Percentiles rank a stretch among this genome's conserved stretches.
Evolutionary conservation across 495 filamentous ascomycete species (phyloP).

Genomic region (Hypoxylon trugodes): DNA sequence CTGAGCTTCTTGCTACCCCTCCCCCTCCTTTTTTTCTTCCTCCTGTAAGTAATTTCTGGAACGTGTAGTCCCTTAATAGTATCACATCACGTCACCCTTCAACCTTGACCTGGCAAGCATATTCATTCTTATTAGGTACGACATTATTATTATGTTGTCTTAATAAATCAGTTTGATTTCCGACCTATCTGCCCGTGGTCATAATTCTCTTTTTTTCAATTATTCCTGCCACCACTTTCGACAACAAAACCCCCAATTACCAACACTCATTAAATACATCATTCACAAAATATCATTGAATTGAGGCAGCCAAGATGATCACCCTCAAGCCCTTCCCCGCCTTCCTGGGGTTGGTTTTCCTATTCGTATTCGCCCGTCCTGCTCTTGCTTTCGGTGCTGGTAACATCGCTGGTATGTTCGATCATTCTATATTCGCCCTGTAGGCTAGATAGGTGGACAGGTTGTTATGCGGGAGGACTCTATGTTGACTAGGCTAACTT

Average conservation of each 20-base stretch:
- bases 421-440: background rate
- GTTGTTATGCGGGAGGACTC: too few relatives aligned
- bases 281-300: constrained; percentile 1
- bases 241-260: too few relatives aligned
- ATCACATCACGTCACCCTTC: constrained; percentile 36
- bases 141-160: background rate
- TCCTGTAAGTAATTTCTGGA: background rate
- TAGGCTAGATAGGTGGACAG: too few relatives aligned
- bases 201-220: constrained; percentile 5
- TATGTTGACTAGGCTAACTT: constrained; percentile 23
- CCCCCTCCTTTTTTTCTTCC: constrained; percentile 36
- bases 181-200: constrained; percentile 8
- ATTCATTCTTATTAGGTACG: constrained; percentile 6
- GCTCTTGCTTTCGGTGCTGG: constrained; percentile 86
- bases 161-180: constrained; percentile 1
- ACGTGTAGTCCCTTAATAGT: constrained; percentile 25
- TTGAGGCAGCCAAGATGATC: constrained; percentile 46
- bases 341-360: constrained; percentile 53
- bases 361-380: constrained; percentile 63
- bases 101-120: too few relatives aligned
- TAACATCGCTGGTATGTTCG: constrained; percentile 68
- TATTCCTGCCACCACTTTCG: background rate
- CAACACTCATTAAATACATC: constrained; percentile 10
- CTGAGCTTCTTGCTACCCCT: constrained; percentile 32
- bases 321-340: constrained; percentile 51